Conservation (phyloP, 345 rosid species). For the Syzygium aqueum region DNA sequence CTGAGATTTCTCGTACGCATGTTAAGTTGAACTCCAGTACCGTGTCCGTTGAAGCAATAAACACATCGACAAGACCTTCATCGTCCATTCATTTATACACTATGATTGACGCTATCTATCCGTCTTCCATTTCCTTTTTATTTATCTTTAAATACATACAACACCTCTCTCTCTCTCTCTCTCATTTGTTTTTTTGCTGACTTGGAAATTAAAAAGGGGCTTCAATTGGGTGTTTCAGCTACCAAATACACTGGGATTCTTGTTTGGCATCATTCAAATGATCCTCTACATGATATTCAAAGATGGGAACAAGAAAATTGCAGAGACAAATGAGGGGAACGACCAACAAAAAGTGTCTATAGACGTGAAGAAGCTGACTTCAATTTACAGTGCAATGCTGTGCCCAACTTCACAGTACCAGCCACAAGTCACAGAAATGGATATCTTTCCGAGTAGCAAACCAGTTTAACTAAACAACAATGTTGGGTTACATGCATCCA, state of each 20-base stretch:
- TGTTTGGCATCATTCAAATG: slow-evolving; percentile 13
- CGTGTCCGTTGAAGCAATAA: not conserved
- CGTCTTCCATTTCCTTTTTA: not conserved
- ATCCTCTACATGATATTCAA: not conserved
- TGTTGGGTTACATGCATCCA: not conserved
- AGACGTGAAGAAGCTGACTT: not conserved
- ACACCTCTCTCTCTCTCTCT: not conserved
- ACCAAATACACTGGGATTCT: slow-evolving; percentile 36
- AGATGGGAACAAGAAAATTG: not conserved
- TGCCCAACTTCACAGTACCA: not conserved
- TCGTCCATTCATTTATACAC: not conserved
- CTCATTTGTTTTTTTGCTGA: not conserved
- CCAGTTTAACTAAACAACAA: not conserved
- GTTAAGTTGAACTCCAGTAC: not conserved
- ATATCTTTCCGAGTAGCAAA: not conserved
- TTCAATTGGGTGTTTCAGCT: slow-evolving; percentile 17
- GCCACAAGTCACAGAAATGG: not conserved
- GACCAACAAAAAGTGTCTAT: not conserved
- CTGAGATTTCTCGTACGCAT: not conserved
- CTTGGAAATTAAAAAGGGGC: not conserved
- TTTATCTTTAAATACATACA: not conserved
- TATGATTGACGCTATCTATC: not conserved
- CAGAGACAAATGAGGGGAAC: not conserved
- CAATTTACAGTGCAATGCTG: not conserved
- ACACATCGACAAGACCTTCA: not conserved